Evolutionary conservation across 371 early-diverging fungal species (phyloP).

Genomic region (Actinomortierella wolfii): DNA sequence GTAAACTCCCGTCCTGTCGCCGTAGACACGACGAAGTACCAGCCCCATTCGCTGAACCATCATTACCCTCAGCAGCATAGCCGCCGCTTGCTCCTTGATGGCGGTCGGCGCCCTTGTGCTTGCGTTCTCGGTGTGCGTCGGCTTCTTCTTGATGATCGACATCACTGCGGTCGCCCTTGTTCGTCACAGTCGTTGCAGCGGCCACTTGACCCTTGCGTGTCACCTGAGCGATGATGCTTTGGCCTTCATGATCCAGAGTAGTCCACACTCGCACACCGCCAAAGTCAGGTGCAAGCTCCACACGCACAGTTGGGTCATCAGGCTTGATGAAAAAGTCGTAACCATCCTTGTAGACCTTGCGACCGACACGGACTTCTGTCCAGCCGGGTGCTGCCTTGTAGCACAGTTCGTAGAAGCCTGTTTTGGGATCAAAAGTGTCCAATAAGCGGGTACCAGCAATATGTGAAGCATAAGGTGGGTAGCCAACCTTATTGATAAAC

Average conservation of each 20-base stretch:
- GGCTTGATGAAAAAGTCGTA: slow-evolving; percentile 45
- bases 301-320: slow-evolving; percentile 38
- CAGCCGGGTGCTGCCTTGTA: slow-evolving; percentile 36
- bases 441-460: slow-evolving; percentile 34
- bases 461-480: slow-evolving; percentile 28
- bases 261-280: slow-evolving; percentile 38
- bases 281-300: slow-evolving; percentile 35
- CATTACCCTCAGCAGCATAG: slow-evolving; percentile 20
- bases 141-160: slow-evolving; percentile 9
- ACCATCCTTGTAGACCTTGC: slow-evolving; percentile 37
- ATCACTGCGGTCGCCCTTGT: slow-evolving; percentile 7
- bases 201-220: slow-evolving; percentile 25
- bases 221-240: slow-evolving; percentile 36
- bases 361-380: slow-evolving; percentile 36
- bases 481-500: slow-evolving; percentile 35
- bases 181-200: background rate
- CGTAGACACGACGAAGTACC: slow-evolving; percentile 39
- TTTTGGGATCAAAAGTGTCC: slow-evolving; percentile 37
- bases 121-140: background rate
- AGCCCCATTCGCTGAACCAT: slow-evolving; percentile 24
- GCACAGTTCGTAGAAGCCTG: slow-evolving; percentile 34
- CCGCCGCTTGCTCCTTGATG: slow-evolving; percentile 18
- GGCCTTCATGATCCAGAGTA: slow-evolving; percentile 36
- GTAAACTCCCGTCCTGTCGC: slow-evolving; percentile 7
- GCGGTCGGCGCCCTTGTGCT: background rate